These are phyloP conservation scores for Fusarium pseudoanthophilum DNA, from an alignment of 2,329 filamentous ascomycete genomes.

Conservation along the genomic window DNA sequence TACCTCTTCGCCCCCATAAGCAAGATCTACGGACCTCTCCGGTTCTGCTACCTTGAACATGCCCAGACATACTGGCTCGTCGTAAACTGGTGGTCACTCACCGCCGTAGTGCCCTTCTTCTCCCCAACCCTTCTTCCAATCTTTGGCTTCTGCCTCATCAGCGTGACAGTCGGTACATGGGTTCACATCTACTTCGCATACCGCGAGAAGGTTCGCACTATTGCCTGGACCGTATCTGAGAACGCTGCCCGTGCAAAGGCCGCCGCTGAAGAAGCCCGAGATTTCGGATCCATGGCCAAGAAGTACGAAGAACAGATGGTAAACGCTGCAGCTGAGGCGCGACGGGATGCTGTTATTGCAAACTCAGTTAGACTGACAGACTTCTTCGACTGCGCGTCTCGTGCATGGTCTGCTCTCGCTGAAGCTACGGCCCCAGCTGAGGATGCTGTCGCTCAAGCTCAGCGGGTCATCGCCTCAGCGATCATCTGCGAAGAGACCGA, in stretches of 20 bases:
- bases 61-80: slow-evolving; percentile 29
- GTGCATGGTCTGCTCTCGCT: slow-evolving; percentile 21
- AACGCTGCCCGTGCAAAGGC: slow-evolving; percentile 19
- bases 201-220: slow-evolving; percentile 10
- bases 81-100: slow-evolving; percentile 28
- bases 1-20: slow-evolving; percentile 21
- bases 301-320: slow-evolving; percentile 29
- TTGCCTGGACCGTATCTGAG: slow-evolving; percentile 1
- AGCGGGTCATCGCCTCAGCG: slow-evolving; percentile 17
- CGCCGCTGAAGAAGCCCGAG: slow-evolving; percentile 10
- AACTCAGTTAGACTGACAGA: slow-evolving; percentile 4
- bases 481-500: slow-evolving; percentile 23
- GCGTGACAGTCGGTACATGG: slow-evolving; percentile 18
- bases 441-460: slow-evolving; percentile 23
- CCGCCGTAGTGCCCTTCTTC: slow-evolving; percentile 20
- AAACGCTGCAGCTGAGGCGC: background rate
- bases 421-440: slow-evolving; percentile 28
- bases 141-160: slow-evolving; percentile 6
- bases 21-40: slow-evolving; percentile 25
- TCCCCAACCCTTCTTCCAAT: slow-evolving; percentile 3
- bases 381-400: slow-evolving; percentile 24
- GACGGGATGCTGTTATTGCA: slow-evolving; percentile 14
- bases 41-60: slow-evolving; percentile 32
- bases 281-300: slow-evolving; percentile 6
- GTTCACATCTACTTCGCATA: slow-evolving; percentile 19